A percentile compares a stretch with the other conserved stretches of the same genome.
These are phyloP conservation scores for Hirsutella rhossiliensis DNA, from an alignment of 2,329 filamentous ascomycete species.

Conservation along the genomic window DNA sequence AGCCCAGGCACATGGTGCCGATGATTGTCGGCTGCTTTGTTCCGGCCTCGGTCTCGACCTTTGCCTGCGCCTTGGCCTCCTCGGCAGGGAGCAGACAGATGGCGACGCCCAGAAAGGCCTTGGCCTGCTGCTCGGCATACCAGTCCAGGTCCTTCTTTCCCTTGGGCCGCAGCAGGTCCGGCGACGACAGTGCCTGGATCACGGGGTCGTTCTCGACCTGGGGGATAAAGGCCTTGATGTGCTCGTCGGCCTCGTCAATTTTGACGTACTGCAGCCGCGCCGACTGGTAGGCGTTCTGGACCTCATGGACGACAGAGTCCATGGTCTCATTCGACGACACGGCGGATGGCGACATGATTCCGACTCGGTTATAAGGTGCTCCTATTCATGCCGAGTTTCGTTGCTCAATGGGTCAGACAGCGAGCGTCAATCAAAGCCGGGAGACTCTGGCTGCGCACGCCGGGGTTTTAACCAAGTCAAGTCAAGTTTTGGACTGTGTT, in stretches of 20 bases:
- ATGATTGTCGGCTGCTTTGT: conserved; percentile 7
- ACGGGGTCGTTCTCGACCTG: conserved; percentile 6
- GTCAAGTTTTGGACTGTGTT: no score
- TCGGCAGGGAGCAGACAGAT: conserved; percentile 7
- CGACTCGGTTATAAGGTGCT: not conserved
- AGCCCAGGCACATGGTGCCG: conserved; percentile 9
- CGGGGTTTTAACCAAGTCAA: no score
- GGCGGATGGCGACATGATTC: not conserved
- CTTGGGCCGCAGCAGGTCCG: conserved; percentile 3
- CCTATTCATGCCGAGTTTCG: no score
- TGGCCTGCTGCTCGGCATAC: conserved; percentile 3
- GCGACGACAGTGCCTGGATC: conserved; percentile 5
- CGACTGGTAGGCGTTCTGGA: conserved; percentile 6
- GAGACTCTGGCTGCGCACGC: no score
- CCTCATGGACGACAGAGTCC: conserved; percentile 1
- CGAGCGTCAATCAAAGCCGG: not conserved
- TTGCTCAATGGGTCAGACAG: not conserved
- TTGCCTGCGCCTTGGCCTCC: not conserved
- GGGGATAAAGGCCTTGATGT: conserved; percentile 5
- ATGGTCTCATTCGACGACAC: not conserved
- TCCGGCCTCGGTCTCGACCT: not conserved
- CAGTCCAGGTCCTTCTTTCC: conserved; percentile 6
- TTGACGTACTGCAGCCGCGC: conserved; percentile 8
- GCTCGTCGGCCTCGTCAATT: conserved; percentile 6
- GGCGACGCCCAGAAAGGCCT: conserved; percentile 9